Evolutionary conservation across 768 basidiomycete genomes (phyloP), one percentile per base, ranked within the genome.

Genomic region (Leccinellum rugosiceps): DNA sequence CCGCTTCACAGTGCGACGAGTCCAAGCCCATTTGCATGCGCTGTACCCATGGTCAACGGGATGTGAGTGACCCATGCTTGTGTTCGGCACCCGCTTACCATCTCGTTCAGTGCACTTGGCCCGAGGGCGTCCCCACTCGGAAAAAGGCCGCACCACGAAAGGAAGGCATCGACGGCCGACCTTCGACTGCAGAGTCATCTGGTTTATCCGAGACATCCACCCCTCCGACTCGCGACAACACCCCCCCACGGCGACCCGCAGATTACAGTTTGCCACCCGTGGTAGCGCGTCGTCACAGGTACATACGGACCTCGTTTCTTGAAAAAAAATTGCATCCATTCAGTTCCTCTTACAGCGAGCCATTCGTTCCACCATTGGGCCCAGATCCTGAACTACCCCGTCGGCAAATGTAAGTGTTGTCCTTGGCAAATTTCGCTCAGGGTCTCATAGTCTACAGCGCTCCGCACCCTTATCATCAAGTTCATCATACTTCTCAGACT

Each of bases 1-100:
- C 50, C 56, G 30, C 44, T 28, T 31, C 50, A 57, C 62, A 93
- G 89, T 98, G 94, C 73, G 94, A 95, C 71, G 94, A 98, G 75
- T 82, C 82, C 13, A 91, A 94, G 69, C 94, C 94, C 54, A 82
- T 80, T 56, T 96, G 94, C 76, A 84, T 85, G 78, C 84, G 92
- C 34, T 96, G 93, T 65, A 83, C 85, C 25, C 90, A 92, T 72
- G 88, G 90, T 10, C 88, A 92, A 65, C 80, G 92, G 72, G 89
- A 92, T 64, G 91, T 90, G 72, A 53, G 84, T 48, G 14, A 43
- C 19, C 43, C 23, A 0, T 35, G 49, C 26, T 50, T 23, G 25
- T 57, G 26, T 54, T 60, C 41, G 38, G 51, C 56, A 52, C 59
- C 50, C 52, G 50, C 62, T 68, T 32, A 59, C 54, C 35, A 23